Conservation (phyloP, 2,329 filamentous ascomycete genomes). For the Aspergillus ibericus region DNA sequence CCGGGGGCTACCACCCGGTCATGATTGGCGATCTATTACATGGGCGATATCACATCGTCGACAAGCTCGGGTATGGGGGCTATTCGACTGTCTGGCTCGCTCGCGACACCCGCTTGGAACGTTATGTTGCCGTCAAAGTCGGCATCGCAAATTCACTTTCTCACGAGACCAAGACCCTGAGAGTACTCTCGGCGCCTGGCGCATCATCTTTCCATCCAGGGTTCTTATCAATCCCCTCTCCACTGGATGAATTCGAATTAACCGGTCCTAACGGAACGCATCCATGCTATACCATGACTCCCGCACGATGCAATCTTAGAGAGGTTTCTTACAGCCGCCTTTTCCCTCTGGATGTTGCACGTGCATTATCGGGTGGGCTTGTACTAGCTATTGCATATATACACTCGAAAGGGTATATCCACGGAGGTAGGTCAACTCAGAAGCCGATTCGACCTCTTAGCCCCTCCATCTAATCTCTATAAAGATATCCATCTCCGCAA, state of each 20-base stretch:
- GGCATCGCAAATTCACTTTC: conserved; percentile 16
- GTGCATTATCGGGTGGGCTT: conserved; percentile 22
- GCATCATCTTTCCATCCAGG: background rate
- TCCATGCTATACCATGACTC: conserved; percentile 25
- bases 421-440: conserved; percentile 25
- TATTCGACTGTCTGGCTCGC: conserved; percentile 47
- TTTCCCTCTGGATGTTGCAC: conserved; percentile 30
- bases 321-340: conserved; percentile 29
- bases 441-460: background rate
- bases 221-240: conserved; percentile 4
- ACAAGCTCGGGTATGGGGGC: conserved; percentile 45
- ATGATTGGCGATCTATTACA: conserved; percentile 30
- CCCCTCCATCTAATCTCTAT: background rate
- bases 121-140: conserved; percentile 32
- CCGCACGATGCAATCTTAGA: conserved; percentile 26
- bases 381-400: conserved; percentile 25
- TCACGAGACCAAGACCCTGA: conserved; percentile 18
- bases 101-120: conserved; percentile 26
- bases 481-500: conserved; percentile 34
- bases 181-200: background rate
- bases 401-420: conserved; percentile 28
- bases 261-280: conserved; percentile 28
- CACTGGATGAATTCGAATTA: conserved; percentile 26
- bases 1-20: conserved; percentile 33
- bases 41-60: conserved; percentile 37